Conservation (phyloP, 2,329 filamentous ascomycete genomes). For the Monosporascus sp. region DNA sequence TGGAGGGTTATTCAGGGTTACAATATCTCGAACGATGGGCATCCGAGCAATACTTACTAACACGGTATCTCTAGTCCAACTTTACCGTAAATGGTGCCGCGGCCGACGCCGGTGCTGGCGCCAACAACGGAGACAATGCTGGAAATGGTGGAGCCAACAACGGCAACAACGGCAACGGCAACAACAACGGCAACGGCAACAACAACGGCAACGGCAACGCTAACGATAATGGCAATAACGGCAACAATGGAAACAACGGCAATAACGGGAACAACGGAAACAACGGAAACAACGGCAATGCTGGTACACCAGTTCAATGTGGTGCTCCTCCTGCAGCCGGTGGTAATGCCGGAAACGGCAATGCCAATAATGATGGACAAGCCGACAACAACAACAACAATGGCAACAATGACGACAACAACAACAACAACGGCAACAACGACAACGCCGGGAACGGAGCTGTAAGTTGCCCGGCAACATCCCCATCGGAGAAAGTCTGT, state of each 20-base stretch:
- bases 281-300: background rate
- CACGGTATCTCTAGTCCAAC: slow-evolving; percentile 31
- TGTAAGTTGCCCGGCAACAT: too few species aligned
- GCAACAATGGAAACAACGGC: slow-evolving; percentile 9
- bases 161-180: slow-evolving; percentile 11
- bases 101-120: slow-evolving; percentile 2
- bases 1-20: background rate
- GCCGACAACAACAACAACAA: slow-evolving; percentile 9
- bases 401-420: slow-evolving; percentile 8
- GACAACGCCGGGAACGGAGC: slow-evolving; percentile 15
- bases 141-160: slow-evolving; percentile 9
- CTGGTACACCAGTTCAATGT: too few species aligned
- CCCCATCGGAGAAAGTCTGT: too few species aligned
- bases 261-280: slow-evolving; percentile 10
- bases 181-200: slow-evolving; percentile 7
- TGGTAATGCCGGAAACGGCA: background rate
- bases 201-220: slow-evolving; percentile 9
- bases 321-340: too few species aligned
- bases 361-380: slow-evolving; percentile 4
- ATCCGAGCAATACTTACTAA: background rate
- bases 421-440: slow-evolving; percentile 9
- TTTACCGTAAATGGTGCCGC: slow-evolving; percentile 40
- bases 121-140: slow-evolving; percentile 1
- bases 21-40: background rate
- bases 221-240: background rate